Conservation (phyloP, 345 rosid species). For the Gossypium thurberi region DNA sequence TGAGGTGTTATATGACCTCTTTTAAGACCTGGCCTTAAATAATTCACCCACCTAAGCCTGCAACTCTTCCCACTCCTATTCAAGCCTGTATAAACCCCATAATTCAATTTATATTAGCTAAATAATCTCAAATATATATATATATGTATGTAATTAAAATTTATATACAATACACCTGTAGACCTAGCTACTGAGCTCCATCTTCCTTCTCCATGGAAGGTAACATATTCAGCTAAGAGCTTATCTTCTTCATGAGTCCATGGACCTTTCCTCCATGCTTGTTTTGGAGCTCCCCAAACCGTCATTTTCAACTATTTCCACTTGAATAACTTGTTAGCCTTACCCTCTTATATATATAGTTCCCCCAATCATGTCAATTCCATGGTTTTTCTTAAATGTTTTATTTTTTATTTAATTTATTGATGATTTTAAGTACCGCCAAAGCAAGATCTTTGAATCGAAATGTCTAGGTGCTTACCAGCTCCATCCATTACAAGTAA, state of each 20-base stretch:
- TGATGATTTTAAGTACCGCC: constrained; percentile 26
- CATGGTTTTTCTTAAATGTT: not conserved
- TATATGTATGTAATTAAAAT: not conserved
- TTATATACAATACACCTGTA: constrained; percentile 36
- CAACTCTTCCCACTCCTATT: constrained; percentile 84
- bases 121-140: not conserved
- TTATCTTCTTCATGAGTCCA: constrained; percentile 85
- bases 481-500: constrained; percentile 12
- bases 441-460: constrained; percentile 19
- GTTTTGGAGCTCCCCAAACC: constrained; percentile 41
- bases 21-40: constrained; percentile 78
- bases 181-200: constrained; percentile 68
- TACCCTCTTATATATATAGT: constrained; percentile 10
- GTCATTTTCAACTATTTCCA: constrained; percentile 22
- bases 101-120: not conserved
- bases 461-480: constrained; percentile 15
- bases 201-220: constrained; percentile 63
- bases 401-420: not conserved
- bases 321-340: constrained; percentile 1
- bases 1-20: constrained; percentile 76
- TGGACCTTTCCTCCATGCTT: constrained; percentile 76
- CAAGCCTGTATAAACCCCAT: constrained; percentile 24
- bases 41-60: constrained; percentile 92
- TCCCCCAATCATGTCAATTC: constrained; percentile 14
- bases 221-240: constrained; percentile 49